Evolutionary conservation across 2,329 filamentous ascomycete genomes (phyloP).

Genomic region (Diaporthe helianthi): DNA sequence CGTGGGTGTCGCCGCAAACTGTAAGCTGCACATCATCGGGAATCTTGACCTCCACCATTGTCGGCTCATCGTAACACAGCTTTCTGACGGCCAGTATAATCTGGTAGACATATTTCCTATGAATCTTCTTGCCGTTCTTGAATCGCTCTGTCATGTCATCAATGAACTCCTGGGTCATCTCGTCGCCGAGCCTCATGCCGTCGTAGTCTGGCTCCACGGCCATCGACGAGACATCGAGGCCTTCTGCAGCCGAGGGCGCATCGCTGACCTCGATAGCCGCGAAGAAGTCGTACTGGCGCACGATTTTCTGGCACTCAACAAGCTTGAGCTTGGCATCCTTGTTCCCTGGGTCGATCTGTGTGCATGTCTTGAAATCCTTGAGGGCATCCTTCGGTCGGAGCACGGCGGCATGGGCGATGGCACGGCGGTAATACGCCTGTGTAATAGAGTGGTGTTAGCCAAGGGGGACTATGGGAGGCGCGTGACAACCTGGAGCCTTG

Average conservation of each 20-base stretch:
- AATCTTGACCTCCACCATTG: conserved; percentile 94
- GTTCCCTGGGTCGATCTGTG: conserved; percentile 85
- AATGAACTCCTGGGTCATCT: conserved; percentile 97
- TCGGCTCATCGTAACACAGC: conserved; percentile 89
- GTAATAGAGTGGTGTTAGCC: conserved; percentile 29
- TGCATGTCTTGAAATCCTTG: conserved; percentile 89
- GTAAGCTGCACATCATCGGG: conserved; percentile 81
- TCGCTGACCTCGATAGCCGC: conserved; percentile 94
- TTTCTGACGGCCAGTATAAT: conserved; percentile 91
- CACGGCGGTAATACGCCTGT: conserved; percentile 92
- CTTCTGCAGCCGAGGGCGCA: conserved; percentile 89
- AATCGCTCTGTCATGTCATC: conserved; percentile 97
- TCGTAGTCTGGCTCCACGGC: conserved; percentile 84
- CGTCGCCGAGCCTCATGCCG: conserved; percentile 75
- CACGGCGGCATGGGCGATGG: conserved; percentile 89
- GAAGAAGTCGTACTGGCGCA: conserved; percentile 90
- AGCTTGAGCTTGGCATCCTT: conserved; percentile 91
- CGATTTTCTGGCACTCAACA: conserved; percentile 92
- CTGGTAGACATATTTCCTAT: conserved; percentile 96
- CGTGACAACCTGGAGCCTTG: conserved; percentile 3
- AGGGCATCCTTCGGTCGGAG: conserved; percentile 87
- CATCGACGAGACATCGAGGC: conserved; percentile 87
- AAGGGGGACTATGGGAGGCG: neutral
- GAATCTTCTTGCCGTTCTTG: conserved; percentile 93
- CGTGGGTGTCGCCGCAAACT: conserved; percentile 97